A percentile compares a stretch with the other conserved stretches of the same genome.
These are phyloP conservation scores for Candida labiduridarum DNA, from an alignment of 1,139 yeast genomes.

Conservation along the genomic window DNA sequence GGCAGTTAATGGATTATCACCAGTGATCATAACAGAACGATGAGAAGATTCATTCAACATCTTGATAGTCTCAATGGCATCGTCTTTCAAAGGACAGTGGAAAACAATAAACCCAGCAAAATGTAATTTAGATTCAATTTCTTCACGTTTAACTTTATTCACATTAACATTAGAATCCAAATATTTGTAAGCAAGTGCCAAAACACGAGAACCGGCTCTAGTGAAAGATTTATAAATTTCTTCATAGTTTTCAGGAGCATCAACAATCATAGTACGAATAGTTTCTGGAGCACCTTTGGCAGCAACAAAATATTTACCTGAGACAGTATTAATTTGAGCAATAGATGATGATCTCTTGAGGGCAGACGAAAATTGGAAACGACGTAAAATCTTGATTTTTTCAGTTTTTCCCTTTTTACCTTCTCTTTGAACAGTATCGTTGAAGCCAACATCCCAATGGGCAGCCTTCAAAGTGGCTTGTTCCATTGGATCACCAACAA, in stretches of 20 bases:
- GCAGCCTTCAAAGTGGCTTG: constrained; percentile 91
- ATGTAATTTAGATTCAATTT: constrained; percentile 69
- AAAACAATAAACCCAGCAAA: constrained; percentile 96
- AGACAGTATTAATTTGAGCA: constrained; percentile 57
- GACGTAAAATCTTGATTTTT: constrained; percentile 74
- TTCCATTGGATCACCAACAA: constrained; percentile 99
- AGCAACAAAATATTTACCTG: constrained; percentile 67
- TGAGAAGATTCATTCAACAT: constrained; percentile 96
- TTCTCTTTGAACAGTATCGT: constrained; percentile 62
- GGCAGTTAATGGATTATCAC: constrained; percentile 98
- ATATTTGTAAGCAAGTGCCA: constrained; percentile 86
- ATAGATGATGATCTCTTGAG: constrained; percentile 93
- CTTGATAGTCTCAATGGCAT: constrained; percentile 85
- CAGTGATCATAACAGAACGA: constrained; percentile 96
- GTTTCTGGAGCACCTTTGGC: constrained; percentile 92
- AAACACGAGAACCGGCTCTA: constrained; percentile 93
- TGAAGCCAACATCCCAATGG: constrained; percentile 79
- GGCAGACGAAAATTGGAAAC: constrained; percentile 96
- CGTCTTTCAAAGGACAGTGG: constrained; percentile 95
- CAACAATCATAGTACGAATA: constrained; percentile 70
- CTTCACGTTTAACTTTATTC: constrained; percentile 64
- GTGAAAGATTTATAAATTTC: constrained; percentile 88
- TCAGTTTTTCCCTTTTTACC: constrained; percentile 41
- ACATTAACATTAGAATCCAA: constrained; percentile 56
- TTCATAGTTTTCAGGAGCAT: constrained; percentile 80